phyloP scores from a whole-genome alignment of 495 filamentous ascomycete species.

The Penicillium malachiteum region DNA sequence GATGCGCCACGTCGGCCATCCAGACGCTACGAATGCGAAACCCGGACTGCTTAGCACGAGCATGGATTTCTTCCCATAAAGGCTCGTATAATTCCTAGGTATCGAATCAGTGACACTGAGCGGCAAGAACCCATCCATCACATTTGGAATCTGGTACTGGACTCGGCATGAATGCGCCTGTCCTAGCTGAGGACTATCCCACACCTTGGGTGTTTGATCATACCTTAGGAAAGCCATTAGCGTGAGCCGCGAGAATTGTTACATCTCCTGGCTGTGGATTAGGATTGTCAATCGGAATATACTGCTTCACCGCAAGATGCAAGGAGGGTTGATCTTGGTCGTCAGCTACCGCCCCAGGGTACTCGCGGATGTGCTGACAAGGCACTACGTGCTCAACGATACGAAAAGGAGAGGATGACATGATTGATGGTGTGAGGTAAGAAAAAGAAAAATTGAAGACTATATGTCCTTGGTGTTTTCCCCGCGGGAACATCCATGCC shows the following conservation, averaged over 20 bases:
- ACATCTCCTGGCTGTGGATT: slow-evolving; percentile 67
- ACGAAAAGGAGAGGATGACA: slow-evolving; percentile 40
- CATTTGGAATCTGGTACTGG: neutral
- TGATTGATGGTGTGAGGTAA: neutral
- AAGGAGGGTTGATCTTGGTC: slow-evolving; percentile 59
- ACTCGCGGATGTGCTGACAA: slow-evolving; percentile 72
- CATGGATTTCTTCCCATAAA: slow-evolving; percentile 74
- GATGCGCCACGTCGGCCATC: slow-evolving; percentile 79
- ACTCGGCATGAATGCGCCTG: neutral
- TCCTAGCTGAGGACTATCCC: neutral
- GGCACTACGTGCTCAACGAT: slow-evolving; percentile 62
- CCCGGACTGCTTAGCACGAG: slow-evolving; percentile 49
- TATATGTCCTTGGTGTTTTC: neutral
- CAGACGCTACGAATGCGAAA: slow-evolving; percentile 77
- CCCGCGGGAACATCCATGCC: neutral
- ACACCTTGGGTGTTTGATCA: slow-evolving; percentile 4
- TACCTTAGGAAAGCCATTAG: slow-evolving; percentile 89
- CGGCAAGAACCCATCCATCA: neutral
- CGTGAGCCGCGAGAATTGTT: slow-evolving; percentile 81
- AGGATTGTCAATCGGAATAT: slow-evolving; percentile 67
- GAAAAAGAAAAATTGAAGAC: neutral
- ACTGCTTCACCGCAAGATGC: slow-evolving; percentile 76
- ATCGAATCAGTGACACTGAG: slow-evolving; percentile 1
- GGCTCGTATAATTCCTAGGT: slow-evolving; percentile 82
- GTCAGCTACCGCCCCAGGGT: slow-evolving; percentile 59